These are phyloP conservation scores for Tricholoma matsutake DNA, from an alignment of 768 basidiomycete species.

Conservation along the genomic window DNA sequence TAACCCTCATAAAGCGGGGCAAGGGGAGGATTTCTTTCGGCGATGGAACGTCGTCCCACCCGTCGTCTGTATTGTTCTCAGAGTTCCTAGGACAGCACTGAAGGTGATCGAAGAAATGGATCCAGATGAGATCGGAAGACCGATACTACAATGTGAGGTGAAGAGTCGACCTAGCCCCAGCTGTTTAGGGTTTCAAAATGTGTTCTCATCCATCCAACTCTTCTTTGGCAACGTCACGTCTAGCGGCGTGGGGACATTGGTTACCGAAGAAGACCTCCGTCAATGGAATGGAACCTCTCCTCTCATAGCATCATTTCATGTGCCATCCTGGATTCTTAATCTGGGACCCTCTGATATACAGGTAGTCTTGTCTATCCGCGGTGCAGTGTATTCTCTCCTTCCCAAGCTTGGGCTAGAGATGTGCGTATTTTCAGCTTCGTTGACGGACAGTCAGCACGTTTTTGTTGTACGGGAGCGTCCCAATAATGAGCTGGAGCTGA, in stretches of 20 bases:
- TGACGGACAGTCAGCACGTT: constrained; percentile 27
- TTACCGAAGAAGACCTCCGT: constrained; percentile 19
- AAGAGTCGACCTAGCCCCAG: constrained; percentile 4
- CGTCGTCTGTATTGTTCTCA: constrained; percentile 29
- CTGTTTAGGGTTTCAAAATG: constrained; percentile 12
- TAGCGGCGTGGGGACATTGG: constrained; percentile 13
- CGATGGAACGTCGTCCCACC: constrained; percentile 26
- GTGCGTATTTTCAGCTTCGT: constrained; percentile 22
- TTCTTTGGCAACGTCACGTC: constrained; percentile 19
- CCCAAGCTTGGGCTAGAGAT: constrained; percentile 24
- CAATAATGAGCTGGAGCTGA: neutral
- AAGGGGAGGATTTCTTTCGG: constrained; percentile 19
- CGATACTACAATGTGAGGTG: constrained; percentile 24
- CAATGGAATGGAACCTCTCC: constrained; percentile 23
- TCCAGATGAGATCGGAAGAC: constrained; percentile 18
- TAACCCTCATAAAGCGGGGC: neutral
- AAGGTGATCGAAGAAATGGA: constrained; percentile 17
- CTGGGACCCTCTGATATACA: neutral
- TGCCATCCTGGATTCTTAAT: constrained; percentile 21
- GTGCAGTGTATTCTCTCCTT: constrained; percentile 9
- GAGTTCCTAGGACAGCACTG: constrained; percentile 28
- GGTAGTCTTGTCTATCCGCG: constrained; percentile 19
- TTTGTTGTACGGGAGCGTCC: constrained; percentile 20
- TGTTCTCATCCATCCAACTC: constrained; percentile 24
- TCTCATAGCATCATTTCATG: constrained; percentile 23